Conservation (phyloP, 768 basidiomycete genomes). For the Tricholoma furcatifolium region DNA sequence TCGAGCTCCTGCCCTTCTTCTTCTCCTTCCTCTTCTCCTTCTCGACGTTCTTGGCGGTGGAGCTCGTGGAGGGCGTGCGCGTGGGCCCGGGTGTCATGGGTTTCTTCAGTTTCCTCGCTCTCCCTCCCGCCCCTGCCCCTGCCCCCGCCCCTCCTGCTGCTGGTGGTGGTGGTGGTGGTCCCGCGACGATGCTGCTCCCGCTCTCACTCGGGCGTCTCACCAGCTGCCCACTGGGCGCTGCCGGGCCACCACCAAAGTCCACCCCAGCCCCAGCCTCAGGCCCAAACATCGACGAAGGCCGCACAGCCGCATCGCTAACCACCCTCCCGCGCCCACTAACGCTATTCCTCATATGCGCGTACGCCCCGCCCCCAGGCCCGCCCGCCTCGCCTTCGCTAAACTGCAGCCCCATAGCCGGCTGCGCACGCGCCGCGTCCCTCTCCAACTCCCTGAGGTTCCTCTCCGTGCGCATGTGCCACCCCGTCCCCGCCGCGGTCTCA, state of each 20-base stretch:
- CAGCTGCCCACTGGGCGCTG: too few species aligned
- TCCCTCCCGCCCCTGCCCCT: not conserved
- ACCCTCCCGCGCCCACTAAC: constrained; percentile 15
- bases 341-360: constrained; percentile 8
- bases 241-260: too few species aligned
- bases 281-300: not conserved
- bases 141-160: too few species aligned
- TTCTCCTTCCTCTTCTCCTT: not conserved
- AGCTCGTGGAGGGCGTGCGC: too few species aligned
- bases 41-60: not conserved
- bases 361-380: not conserved
- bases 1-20: constrained; percentile 2
- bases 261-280: too few species aligned
- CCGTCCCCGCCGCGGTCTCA: too few species aligned
- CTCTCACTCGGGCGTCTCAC: not conserved
- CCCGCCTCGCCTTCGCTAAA: not conserved
- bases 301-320: constrained; percentile 20
- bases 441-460: constrained; percentile 18
- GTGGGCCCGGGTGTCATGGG: too few species aligned
- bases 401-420: not conserved
- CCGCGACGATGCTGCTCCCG: not conserved
- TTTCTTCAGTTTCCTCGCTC: constrained; percentile 5
- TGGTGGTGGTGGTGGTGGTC: too few species aligned
- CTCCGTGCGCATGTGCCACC: constrained; percentile 25
- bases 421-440: not conserved